phyloP scores from a whole-genome alignment of 2,329 filamentous ascomycete genomes.

The Ophiostoma sp. region DNA sequence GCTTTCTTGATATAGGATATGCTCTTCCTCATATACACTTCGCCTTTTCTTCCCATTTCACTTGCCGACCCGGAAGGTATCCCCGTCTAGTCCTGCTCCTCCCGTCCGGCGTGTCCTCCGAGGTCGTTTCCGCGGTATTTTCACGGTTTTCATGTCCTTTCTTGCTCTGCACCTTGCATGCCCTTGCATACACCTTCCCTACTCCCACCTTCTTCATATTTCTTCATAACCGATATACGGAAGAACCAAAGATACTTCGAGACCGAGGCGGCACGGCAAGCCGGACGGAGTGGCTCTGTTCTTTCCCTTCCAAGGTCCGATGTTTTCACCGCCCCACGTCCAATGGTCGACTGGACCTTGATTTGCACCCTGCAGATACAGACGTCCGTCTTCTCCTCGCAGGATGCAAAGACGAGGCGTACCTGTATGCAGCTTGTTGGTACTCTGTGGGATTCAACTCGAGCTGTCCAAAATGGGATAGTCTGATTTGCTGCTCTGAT shows the following conservation, averaged over 20 bases:
- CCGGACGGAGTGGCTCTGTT: neutral
- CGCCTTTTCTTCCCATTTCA: neutral
- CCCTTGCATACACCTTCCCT: neutral
- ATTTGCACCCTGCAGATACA: neutral
- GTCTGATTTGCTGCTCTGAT: neutral
- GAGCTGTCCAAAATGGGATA: neutral
- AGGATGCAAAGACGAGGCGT: constrained; percentile 5
- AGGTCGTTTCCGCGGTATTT: neutral
- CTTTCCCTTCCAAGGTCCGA: neutral
- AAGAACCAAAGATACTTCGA: neutral
- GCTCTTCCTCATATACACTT: neutral
- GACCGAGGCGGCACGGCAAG: neutral
- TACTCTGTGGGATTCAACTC: neutral
- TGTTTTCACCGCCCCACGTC: neutral
- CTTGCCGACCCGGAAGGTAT: neutral
- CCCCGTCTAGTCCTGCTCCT: neutral
- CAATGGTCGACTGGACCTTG: neutral
- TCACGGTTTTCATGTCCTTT: neutral
- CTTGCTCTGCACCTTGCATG: neutral
- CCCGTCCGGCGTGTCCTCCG: neutral
- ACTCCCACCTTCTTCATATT: neutral
- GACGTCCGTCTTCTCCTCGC: neutral
- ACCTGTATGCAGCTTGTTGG: neutral
- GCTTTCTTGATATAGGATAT: neutral
- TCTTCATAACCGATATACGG: neutral